Evolutionary conservation across 2,329 filamentous ascomycete genomes (phyloP).

Genomic region (Scytalidium lignicola): DNA sequence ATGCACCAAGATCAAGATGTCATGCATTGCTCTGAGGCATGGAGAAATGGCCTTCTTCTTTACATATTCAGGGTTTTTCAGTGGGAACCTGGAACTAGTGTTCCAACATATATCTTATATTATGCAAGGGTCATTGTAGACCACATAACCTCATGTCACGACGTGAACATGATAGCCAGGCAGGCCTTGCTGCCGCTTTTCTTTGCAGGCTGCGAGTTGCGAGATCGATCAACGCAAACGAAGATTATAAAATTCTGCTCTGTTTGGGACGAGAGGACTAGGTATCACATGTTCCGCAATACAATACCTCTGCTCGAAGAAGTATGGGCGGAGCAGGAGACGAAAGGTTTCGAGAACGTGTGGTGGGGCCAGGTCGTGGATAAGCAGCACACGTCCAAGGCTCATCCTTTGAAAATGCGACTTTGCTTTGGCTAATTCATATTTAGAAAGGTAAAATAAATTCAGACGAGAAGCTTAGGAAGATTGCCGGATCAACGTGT

Average conservation of each 20-base stretch:
- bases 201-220: slow-evolving; percentile 5
- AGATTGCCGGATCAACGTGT: no score
- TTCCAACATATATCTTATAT: not conserved
- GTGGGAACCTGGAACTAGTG: not conserved
- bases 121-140: slow-evolving; percentile 3
- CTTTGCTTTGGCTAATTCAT: slow-evolving; percentile 6
- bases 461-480: no score
- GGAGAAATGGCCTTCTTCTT: slow-evolving; percentile 6
- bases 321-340: slow-evolving; percentile 5
- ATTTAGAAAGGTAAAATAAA: no score
- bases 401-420: slow-evolving; percentile 1
- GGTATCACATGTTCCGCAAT: slow-evolving; percentile 4
- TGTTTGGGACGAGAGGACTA: slow-evolving; percentile 1
- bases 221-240: not conserved
- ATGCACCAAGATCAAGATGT: slow-evolving; percentile 5
- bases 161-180: slow-evolving; percentile 1
- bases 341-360: slow-evolving; percentile 1
- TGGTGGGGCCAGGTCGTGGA: slow-evolving; percentile 7
- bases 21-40: slow-evolving; percentile 7
- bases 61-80: slow-evolving; percentile 3
- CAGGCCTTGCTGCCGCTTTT: slow-evolving; percentile 4
- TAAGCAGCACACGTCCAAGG: slow-evolving; percentile 1
- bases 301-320: slow-evolving; percentile 3
- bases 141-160: slow-evolving; percentile 4
- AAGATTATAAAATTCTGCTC: slow-evolving; percentile 6